phyloP scores from a whole-genome alignment of 176 grass and related monocot species.

The Eragrostis nindensis region DNA sequence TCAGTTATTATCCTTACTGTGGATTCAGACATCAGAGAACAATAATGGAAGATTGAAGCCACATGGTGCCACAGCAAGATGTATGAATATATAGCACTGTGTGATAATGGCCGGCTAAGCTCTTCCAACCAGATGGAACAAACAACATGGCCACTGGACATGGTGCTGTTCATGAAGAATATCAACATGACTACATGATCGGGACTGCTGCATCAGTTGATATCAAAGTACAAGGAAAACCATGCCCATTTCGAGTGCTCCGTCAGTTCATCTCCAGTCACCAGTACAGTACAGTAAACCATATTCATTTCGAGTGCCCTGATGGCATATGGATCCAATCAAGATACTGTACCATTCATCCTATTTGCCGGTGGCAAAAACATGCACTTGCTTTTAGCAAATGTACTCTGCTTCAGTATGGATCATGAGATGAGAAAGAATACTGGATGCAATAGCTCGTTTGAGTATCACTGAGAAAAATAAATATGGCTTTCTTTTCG shows the following conservation, averaged over 20 bases:
- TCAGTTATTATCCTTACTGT: constrained; percentile 51
- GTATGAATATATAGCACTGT: not conserved
- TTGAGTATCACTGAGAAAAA: not conserved
- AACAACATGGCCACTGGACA: not conserved
- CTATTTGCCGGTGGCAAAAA: not conserved
- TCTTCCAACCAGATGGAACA: not conserved
- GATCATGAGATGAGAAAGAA: not conserved
- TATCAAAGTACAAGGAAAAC: not conserved
- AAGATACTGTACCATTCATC: not conserved
- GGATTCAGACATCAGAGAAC: constrained; percentile 34
- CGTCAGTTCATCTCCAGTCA: not conserved
- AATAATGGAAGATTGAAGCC: not conserved
- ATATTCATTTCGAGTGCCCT: not conserved
- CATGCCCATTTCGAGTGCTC: not conserved
- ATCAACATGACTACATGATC: not conserved
- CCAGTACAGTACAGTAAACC: not conserved
- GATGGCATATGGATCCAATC: not conserved
- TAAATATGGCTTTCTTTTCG: not conserved
- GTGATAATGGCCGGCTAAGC: not conserved
- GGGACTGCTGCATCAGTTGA: not conserved
- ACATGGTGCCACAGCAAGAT: not conserved
- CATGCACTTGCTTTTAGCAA: not conserved
- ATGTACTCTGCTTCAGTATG: not conserved
- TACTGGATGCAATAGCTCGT: not conserved
- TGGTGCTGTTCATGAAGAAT: not conserved